Evolutionary conservation across 148 eudicot genomes (phyloP).

Genomic region (Silene conica): DNA sequence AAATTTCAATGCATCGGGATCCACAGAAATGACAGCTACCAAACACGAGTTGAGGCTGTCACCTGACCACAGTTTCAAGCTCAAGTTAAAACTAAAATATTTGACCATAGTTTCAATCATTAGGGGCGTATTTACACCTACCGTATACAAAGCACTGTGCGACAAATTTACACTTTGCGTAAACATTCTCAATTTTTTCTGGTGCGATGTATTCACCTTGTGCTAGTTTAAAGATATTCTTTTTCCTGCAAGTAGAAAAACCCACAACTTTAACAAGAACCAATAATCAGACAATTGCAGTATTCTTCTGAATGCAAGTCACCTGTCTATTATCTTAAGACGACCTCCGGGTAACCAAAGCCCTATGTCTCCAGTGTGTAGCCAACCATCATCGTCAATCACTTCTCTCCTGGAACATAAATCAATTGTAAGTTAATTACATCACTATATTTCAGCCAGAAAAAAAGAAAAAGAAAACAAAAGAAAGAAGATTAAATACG

Average conservation of each 20-base stretch:
- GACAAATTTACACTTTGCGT: conserved; percentile 77
- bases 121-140: conserved; percentile 24
- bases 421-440: conserved; percentile 12
- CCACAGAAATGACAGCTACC: conserved; percentile 70
- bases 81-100: background rate
- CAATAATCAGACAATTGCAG: background rate
- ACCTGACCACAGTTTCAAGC: conserved; percentile 40
- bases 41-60: conserved; percentile 83
- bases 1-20: conserved; percentile 54
- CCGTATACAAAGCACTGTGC: conserved; percentile 87
- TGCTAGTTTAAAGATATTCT: conserved; percentile 91
- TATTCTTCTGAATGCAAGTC: background rate
- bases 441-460: no score
- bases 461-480: background rate
- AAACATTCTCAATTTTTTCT: conserved; percentile 87
- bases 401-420: conserved; percentile 71
- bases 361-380: conserved; percentile 95
- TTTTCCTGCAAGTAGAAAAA: conserved; percentile 52
- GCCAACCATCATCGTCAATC: conserved; percentile 82
- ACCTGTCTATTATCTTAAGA: conserved; percentile 95
- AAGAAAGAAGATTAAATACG: conserved; percentile 38
- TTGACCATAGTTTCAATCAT: background rate
- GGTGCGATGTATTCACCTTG: conserved; percentile 95
- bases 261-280: background rate
- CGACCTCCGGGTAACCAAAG: conserved; percentile 95